Evolutionary conservation across 1,139 yeast species (phyloP).

Genomic region (Debaryomyces sp.): DNA sequence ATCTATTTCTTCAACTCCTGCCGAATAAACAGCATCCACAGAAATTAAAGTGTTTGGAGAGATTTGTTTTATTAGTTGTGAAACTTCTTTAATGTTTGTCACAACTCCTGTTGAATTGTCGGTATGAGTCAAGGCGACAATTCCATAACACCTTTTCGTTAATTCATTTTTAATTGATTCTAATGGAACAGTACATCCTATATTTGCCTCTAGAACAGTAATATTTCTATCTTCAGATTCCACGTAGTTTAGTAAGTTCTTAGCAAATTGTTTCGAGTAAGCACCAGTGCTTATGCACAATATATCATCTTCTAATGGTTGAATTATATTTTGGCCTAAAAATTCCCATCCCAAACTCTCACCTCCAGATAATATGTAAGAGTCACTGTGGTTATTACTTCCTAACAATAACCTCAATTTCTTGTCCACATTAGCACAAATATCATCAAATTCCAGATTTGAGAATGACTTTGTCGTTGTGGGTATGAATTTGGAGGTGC

Average conservation of each 20-base stretch:
- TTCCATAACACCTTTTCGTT: not conserved
- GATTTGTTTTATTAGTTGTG: slow-evolving; percentile 7
- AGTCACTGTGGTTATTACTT: slow-evolving; percentile 7
- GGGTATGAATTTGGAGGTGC: not conserved
- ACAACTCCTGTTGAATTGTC: slow-evolving; percentile 15
- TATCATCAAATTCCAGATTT: slow-evolving; percentile 7
- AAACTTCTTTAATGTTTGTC: slow-evolving; percentile 11
- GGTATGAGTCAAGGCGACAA: slow-evolving; percentile 13
- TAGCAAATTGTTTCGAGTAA: slow-evolving; percentile 8
- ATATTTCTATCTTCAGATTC: slow-evolving; percentile 5
- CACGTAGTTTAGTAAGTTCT: slow-evolving; percentile 8
- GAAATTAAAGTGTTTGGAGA: slow-evolving; percentile 13
- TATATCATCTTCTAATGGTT: slow-evolving; percentile 6
- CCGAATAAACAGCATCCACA: slow-evolving; percentile 15
- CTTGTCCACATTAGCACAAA: slow-evolving; percentile 5
- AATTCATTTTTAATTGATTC: slow-evolving; percentile 7
- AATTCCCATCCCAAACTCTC: slow-evolving; percentile 11
- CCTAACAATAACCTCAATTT: slow-evolving; percentile 9
- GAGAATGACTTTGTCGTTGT: slow-evolving; percentile 7
- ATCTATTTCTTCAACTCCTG: slow-evolving; percentile 15
- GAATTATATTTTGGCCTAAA: slow-evolving; percentile 9
- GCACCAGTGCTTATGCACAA: slow-evolving; percentile 11
- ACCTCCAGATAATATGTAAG: slow-evolving; percentile 8
- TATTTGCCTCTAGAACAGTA: slow-evolving; percentile 8
- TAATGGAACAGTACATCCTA: slow-evolving; percentile 7